Evolutionary conservation across 345 rosid genomes (phyloP).

Genomic region (Pistacia integerrima): DNA sequence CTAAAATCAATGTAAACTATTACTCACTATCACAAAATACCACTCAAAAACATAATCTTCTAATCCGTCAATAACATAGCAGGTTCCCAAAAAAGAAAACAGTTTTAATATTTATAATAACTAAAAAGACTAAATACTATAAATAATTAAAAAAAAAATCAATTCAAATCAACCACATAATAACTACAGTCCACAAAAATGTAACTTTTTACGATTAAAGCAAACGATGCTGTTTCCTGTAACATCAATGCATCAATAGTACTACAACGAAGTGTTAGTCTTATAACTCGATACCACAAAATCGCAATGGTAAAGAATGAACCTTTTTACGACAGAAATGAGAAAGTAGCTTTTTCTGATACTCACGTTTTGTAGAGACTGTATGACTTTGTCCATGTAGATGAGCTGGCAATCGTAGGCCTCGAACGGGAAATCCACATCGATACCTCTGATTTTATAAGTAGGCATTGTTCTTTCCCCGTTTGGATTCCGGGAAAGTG

Average conservation of each 20-base stretch:
- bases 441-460: conserved; percentile 79
- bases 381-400: conserved; percentile 94
- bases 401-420: conserved; percentile 87
- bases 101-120: neutral
- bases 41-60: neutral
- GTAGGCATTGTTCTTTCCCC: conserved; percentile 55
- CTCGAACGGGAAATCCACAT: conserved; percentile 92
- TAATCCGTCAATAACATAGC: neutral
- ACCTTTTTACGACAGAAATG: neutral
- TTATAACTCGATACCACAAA: neutral
- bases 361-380: conserved; percentile 80
- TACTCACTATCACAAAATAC: neutral
- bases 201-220: neutral
- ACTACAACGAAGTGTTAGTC: neutral
- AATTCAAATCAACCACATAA: neutral
- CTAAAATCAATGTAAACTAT: neutral
- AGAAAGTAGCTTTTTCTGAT: neutral
- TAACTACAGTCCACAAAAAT: neutral
- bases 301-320: neutral
- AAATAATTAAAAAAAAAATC: neutral
- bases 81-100: neutral
- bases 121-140: neutral
- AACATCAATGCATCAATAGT: too few species aligned
- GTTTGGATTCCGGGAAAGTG: conserved; percentile 16
- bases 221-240: neutral